Evolutionary conservation across 2,329 filamentous ascomycete genomes (phyloP), one percentile per base, ranked within the genome.

Genomic region (Fusarium decemcellulare): DNA sequence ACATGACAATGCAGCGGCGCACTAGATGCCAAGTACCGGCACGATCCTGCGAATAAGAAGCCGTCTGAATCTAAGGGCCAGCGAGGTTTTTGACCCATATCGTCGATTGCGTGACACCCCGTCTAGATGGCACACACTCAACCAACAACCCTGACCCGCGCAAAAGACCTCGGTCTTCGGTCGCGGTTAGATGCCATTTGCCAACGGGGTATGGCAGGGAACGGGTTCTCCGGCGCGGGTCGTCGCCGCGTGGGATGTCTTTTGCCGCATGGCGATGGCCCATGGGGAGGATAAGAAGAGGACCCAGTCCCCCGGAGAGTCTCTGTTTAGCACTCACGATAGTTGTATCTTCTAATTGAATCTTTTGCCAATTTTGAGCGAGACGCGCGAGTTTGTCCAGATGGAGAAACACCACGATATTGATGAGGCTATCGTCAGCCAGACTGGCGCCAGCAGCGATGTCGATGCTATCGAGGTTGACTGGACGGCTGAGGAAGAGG

Each of bases 401-500:
- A 72, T 72, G 70, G 67, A 72, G 15, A 72, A 67, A 50, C 46
- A 52, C 5, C 23, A 23, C 23, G 23, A 23, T 23, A 44, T 62
- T 34, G 65, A 68, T 6, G 61, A 68, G 23, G 65, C 57, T 11
- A 54, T 47, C 7, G 47, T 52, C 23, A 63, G 61, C 43, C 60
- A 43, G 18, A 57, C 55, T 39, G 56, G 59, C 36, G 59, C 57
- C 4, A 63, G 65, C 40, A 34, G 52, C 37, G 69, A 72, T 32
- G 18, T 61, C n/a, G 69, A 72, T 14, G 34, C 48, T 29, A 60
- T 68, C 7, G 70, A 72, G 2, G 57, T 67, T 15, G 68, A 77
- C 39, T 77, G 73, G 76, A 69, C 72, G 1, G 54, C 59, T 2
- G 76, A 77, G 51, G 76, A 77, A 36, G 76, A 77, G 53, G 70